These are phyloP conservation scores for Tetradesmus obliquus DNA, from an alignment of 139 green algal genomes.

Conservation along the genomic window DNA sequence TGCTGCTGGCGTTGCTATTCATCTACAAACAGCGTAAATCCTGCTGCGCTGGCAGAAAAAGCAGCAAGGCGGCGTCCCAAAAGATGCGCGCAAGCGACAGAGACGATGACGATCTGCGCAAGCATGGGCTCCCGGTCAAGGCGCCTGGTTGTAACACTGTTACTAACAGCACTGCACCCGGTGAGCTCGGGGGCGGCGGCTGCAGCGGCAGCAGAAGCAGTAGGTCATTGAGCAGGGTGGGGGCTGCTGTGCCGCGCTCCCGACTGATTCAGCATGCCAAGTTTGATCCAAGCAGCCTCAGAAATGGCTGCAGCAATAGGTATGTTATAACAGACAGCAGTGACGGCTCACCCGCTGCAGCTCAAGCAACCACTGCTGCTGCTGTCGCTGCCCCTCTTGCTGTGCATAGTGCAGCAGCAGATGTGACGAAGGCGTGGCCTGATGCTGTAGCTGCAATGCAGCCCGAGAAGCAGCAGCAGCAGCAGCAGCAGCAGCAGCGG, in stretches of 20 bases:
- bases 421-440: background rate
- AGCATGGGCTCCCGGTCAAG: background rate
- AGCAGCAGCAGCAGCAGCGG: background rate
- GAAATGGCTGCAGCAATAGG: background rate
- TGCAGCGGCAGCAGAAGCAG: background rate
- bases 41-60: background rate
- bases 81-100: background rate
- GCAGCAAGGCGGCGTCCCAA: background rate
- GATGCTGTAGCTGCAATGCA: background rate
- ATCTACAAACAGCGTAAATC: background rate
- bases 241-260: background rate
- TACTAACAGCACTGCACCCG: background rate
- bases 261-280: background rate
- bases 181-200: background rate
- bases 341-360: background rate
- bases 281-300: background rate
- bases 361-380: background rate
- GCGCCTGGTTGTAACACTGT: background rate
- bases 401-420: background rate
- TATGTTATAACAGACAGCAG: background rate
- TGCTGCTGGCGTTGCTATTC: conserved; percentile 11
- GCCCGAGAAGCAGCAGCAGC: background rate
- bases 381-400: background rate
- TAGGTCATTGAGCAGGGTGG: background rate
- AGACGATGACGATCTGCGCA: background rate